Evolutionary conservation across 2,329 filamentous ascomycete genomes (phyloP).

Genomic region (Emmonsiellopsis sp.): DNA sequence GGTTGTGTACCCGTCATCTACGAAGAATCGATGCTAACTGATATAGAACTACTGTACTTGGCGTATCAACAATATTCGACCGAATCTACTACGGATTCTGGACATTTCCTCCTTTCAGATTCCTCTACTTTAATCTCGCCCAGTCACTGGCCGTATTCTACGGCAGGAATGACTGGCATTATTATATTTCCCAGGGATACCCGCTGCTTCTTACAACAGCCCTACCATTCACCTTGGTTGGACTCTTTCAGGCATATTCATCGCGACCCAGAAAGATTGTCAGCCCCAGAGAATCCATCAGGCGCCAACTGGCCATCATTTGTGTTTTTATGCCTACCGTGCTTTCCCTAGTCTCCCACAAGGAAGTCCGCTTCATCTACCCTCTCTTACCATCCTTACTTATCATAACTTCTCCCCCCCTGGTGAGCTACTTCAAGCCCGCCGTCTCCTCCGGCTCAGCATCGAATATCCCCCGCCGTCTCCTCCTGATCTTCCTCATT

Average conservation of each 20-base stretch:
- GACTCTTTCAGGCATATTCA: constrained; percentile 47
- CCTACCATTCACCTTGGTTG: constrained; percentile 63
- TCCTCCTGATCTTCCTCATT: constrained; percentile 50
- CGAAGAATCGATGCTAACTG: background rate
- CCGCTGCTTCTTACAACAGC: constrained; percentile 77
- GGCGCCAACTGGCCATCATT: constrained; percentile 48
- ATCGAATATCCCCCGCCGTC: constrained; percentile 35
- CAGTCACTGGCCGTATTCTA: constrained; percentile 89
- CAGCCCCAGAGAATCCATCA: constrained; percentile 25
- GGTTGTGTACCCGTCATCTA: constrained; percentile 9
- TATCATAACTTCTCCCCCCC: constrained; percentile 61
- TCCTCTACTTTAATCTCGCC: constrained; percentile 82
- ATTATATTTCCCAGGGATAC: constrained; percentile 83
- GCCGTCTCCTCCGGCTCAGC: constrained; percentile 24
- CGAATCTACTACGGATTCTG: constrained; percentile 71
- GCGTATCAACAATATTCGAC: constrained; percentile 58
- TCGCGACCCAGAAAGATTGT: constrained; percentile 9
- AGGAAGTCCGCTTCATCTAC: constrained; percentile 95
- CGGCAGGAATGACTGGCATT: constrained; percentile 80
- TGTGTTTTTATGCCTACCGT: constrained; percentile 50
- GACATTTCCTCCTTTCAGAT: constrained; percentile 81
- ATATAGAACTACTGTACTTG: constrained; percentile 40
- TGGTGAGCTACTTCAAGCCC: constrained; percentile 55
- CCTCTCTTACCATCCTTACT: constrained; percentile 82
- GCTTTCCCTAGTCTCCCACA: constrained; percentile 79